phyloP scores from a whole-genome alignment of 192 early-diverging fungal species.

The Coemansia sp. region DNA sequence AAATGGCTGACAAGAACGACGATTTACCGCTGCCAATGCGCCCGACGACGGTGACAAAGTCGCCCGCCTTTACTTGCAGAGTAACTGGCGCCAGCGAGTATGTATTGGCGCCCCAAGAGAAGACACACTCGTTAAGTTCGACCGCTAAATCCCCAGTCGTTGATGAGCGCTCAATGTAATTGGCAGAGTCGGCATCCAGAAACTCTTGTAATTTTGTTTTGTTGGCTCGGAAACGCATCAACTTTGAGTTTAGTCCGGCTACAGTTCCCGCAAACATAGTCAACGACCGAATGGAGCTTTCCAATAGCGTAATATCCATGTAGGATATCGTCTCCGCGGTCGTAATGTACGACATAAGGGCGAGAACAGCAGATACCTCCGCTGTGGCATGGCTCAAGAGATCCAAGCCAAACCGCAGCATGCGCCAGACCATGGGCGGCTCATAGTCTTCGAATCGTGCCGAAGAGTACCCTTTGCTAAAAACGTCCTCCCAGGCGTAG shows the following conservation, averaged over 20 bases:
- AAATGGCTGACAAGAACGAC: constrained; percentile 65
- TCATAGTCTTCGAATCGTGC: constrained; percentile 1
- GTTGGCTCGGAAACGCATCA: background rate
- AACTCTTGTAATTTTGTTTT: constrained; percentile 9
- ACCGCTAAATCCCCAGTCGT: background rate
- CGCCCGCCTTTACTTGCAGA: constrained; percentile 63
- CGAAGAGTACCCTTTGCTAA: background rate
- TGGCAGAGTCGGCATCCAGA: background rate
- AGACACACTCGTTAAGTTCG: constrained; percentile 23
- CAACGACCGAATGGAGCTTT: constrained; percentile 28
- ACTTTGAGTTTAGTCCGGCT: background rate
- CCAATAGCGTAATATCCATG: constrained; percentile 15
- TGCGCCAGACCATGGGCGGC: constrained; percentile 33
- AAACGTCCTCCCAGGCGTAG: constrained; percentile 61
- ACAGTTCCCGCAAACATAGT: constrained; percentile 8
- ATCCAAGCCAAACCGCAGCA: constrained; percentile 10
- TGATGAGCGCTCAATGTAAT: constrained; percentile 1
- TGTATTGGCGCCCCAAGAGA: constrained; percentile 31
- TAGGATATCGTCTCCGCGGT: constrained; percentile 19
- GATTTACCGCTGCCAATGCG: constrained; percentile 79
- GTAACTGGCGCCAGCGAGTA: constrained; percentile 64
- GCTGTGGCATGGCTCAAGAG: constrained; percentile 28
- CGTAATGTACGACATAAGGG: constrained; percentile 62
- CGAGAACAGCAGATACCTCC: constrained; percentile 59
- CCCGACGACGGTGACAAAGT: constrained; percentile 81